Percentiles rank a stretch among this genome's conserved stretches.
Evolutionary conservation across 2,329 filamentous ascomycete species (phyloP).

Genomic region (Aspergillus melleus): DNA sequence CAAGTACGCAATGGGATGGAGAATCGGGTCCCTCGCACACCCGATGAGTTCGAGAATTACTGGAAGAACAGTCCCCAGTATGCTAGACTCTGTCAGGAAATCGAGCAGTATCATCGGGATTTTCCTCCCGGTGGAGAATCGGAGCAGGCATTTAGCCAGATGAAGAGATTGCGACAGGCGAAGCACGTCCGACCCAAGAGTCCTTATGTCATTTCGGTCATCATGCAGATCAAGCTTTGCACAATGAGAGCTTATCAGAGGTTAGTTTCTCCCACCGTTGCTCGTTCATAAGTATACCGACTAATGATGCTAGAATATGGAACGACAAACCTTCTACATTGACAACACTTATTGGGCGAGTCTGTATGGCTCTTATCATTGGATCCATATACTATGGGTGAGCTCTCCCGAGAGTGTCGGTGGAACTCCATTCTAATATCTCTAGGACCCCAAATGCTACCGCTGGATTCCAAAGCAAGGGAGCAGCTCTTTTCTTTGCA

Average conservation of each 20-base stretch:
- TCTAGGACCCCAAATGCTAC: conserved; percentile 69
- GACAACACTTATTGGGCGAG: conserved; percentile 66
- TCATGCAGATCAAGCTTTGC: conserved; percentile 77
- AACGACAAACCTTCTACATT: conserved; percentile 76
- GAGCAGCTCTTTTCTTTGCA: conserved; percentile 81
- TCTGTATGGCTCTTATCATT: conserved; percentile 74
- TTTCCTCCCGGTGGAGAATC: conserved; percentile 35
- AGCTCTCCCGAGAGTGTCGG: not conserved
- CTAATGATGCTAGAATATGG: conserved; percentile 52
- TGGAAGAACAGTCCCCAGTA: conserved; percentile 45
- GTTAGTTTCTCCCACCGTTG: conserved; percentile 16
- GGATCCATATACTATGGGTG: conserved; percentile 53
- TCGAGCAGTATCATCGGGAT: conserved; percentile 32
- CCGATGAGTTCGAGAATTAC: conserved; percentile 64
- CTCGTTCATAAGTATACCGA: conserved; percentile 8
- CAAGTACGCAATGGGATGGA: conserved; percentile 59
- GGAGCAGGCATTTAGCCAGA: conserved; percentile 31
- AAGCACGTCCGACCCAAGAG: conserved; percentile 39
- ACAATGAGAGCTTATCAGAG: conserved; percentile 77
- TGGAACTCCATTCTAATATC: conserved; percentile 43
- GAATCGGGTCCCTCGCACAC: conserved; percentile 61
- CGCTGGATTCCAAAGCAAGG: conserved; percentile 73
- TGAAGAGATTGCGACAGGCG: conserved; percentile 34
- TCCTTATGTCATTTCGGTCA: conserved; percentile 77
- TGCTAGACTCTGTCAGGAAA: conserved; percentile 34